These are phyloP conservation scores for Ophiostoma sp. DNA, from an alignment of 2,329 filamentous ascomycete genomes.

Conservation along the genomic window DNA sequence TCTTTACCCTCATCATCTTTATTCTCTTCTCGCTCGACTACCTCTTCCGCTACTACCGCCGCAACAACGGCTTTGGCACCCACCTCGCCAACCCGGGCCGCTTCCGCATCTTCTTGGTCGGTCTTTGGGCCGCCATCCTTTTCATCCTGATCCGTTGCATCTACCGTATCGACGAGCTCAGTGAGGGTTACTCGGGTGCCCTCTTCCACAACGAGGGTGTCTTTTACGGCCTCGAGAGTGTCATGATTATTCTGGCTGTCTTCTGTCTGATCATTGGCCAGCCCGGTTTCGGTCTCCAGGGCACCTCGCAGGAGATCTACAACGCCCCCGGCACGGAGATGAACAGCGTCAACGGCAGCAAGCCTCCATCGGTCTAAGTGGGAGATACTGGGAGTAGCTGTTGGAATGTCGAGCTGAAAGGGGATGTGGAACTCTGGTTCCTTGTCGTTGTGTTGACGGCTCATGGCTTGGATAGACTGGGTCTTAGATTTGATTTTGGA, in stretches of 20 bases:
- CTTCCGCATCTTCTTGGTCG: constrained; percentile 48
- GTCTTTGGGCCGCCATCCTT: constrained; percentile 55
- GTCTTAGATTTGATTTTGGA: background rate
- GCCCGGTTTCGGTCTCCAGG: constrained; percentile 30
- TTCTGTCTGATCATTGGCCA: constrained; percentile 29
- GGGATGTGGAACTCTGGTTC: background rate
- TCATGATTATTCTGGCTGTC: constrained; percentile 31
- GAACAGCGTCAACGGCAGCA: constrained; percentile 12
- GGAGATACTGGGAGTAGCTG: background rate
- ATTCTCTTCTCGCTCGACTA: constrained; percentile 51
- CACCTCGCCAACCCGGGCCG: background rate
- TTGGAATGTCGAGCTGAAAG: background rate
- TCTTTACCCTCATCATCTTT: constrained; percentile 56
- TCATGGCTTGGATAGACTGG: background rate
- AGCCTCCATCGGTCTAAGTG: constrained; percentile 12
- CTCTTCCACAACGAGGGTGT: constrained; percentile 53
- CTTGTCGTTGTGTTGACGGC: background rate
- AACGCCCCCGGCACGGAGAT: background rate
- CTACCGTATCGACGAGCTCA: constrained; percentile 63
- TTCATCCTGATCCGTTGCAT: constrained; percentile 60
- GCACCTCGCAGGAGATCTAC: background rate
- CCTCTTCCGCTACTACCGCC: constrained; percentile 43
- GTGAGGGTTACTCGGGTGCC: constrained; percentile 58
- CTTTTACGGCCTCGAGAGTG: constrained; percentile 57
- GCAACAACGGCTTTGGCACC: background rate